Percentiles rank a stretch among this genome's conserved stretches.
Evolutionary conservation across 2,329 filamentous ascomycete species (phyloP).

Genomic region (Kalmusia sp.): DNA sequence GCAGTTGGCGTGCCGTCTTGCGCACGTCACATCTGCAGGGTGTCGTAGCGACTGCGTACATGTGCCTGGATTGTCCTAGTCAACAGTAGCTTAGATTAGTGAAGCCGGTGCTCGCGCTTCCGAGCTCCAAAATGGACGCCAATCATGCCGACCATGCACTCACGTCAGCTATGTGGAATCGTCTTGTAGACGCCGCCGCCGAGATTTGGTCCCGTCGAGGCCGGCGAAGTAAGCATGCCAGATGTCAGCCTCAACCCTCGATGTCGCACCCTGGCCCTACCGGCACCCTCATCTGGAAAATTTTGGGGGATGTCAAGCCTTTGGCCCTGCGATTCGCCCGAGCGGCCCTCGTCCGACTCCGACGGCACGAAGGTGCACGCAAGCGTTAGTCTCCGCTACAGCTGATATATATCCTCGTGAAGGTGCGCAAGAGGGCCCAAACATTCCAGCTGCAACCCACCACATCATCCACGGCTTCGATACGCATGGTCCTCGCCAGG

Average conservation of each 20-base stretch:
- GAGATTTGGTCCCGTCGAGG: neutral
- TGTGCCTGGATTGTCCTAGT: neutral
- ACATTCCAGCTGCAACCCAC: neutral
- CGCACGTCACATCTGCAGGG: neutral
- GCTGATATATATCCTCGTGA: slow-evolving; percentile 4
- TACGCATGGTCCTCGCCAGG: neutral
- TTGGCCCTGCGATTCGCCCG: slow-evolving; percentile 10
- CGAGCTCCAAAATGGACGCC: neutral
- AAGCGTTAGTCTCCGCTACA: slow-evolving; percentile 5
- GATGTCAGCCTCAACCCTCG: slow-evolving; percentile 22
- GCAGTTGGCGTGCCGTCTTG: neutral
- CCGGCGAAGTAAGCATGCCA: slow-evolving; percentile 13
- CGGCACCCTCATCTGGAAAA: neutral
- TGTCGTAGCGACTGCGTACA: neutral
- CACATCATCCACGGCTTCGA: neutral
- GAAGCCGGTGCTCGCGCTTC: slow-evolving; percentile 3
- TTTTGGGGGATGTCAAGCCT: neutral
- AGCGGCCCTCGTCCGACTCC: slow-evolving; percentile 17
- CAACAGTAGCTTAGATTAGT: neutral
- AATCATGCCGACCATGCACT: neutral
- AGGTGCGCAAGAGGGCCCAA: neutral
- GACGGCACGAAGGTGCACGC: slow-evolving; percentile 2
- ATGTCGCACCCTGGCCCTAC: neutral
- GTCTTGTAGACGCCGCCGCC: neutral
- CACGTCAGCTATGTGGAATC: neutral